Evolutionary conservation across 345 rosid genomes (phyloP), one percentile per base, ranked within the genome.

Genomic region (Salix viminalis): DNA sequence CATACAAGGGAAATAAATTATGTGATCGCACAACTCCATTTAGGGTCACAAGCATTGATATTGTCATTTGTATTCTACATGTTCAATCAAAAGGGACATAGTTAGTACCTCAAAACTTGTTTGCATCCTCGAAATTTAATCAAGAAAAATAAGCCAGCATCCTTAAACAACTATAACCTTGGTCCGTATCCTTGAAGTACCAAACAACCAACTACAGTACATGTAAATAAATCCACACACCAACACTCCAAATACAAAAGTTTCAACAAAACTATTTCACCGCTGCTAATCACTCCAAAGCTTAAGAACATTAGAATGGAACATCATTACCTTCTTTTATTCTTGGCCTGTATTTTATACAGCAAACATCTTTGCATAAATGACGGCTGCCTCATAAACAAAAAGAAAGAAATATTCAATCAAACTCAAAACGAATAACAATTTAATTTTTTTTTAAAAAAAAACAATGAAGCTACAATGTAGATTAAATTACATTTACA

Each of bases 301-400:
- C 46, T 10, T 34, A 42, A 77, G 15, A 46, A 65, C 48, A 10
- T 14, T 68, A 30, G 24, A 73, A 28, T 61, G 42, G 66, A 67
- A 66, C 8, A 46, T 19, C 2, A 73, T 67, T 87, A 96, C 98
- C 98, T 94, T 75, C 86, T 86, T 73, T 84, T 91, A 84, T 86
- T 88, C 79, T 88, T 96, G 68, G 90, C 93, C 81, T 92, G 97
- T 75, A 96, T 89, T 86, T 90, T 90, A 88, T 96, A 96, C 70
- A 61, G 84, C 88, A 96, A 79, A 82, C 92, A 91, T 90, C 98
- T 88, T 84, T 92, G 98, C 65, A 89, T 92, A 86, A 91, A 94
- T 50, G 79, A 83, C 58, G 98, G 97, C 97, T 96, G 79, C 83
- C 87, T 2, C 60, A 44, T 16, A 19, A 4, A 44, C 52, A 70